Evolutionary conservation across 805 yeast species (phyloP), one percentile per base, ranked within the genome.

Genomic region (Nakazawaea molendinolei): DNA sequence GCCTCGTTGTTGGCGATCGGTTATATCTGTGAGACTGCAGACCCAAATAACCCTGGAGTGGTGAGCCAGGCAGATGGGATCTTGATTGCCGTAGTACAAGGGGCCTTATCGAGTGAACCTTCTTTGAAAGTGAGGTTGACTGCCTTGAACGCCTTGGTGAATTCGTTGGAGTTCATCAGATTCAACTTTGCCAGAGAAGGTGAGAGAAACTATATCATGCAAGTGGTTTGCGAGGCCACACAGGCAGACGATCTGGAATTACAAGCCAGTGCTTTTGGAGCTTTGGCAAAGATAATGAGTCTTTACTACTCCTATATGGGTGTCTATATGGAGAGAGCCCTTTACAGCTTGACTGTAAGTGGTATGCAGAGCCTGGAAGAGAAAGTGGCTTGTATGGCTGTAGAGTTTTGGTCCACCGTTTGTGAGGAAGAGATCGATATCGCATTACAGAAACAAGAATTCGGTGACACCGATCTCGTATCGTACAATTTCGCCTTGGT

Each of bases 371-470:
- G 86, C 39, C 46, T 51, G 5, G 82, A 86, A 61, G 95, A 84
- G 50, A 75, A 75, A 49, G 97, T 92, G 21, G 82, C 96, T 1
- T 86, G 97, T 55, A 89, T 90, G 97, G 97, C 98, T 21, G 92
- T 92, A 40, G 98, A 92, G 63, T 90, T 92, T 58, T 92, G 98
- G 98, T 79, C 90, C 41, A 86, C 98, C n/a, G 92, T 92, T n/a
- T 89, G 97, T 65, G 98, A 92, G 64, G 96, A 83, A 54, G 98
- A 92, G 60, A 69, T 84, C 44, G 96, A 86, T 44, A 77, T 85
- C 41, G 75, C 82, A 13, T 59, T 74, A 41, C 85, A 79, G 53
- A 66, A 74, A 45, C 79, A 77, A 32, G 87, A 81, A 47, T 67
- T 56, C 48, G 75, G 74, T 30, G 69, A 68, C 37, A 67, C 70